phyloP scores from a whole-genome alignment of 768 basidiomycete genomes.

The Termitomyces bulborhizus region DNA sequence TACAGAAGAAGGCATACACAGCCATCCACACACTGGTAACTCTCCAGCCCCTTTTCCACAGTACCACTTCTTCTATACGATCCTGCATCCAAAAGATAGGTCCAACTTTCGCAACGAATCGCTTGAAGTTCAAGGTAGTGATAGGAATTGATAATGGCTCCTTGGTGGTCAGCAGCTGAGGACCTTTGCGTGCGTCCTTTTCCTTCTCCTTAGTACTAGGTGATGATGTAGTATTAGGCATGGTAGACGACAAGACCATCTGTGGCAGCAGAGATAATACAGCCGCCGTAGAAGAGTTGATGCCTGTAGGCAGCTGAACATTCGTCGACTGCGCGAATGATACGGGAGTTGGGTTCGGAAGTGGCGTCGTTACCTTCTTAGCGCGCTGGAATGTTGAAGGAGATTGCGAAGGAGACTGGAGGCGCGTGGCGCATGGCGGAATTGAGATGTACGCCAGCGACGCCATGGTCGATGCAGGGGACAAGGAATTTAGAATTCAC shows the following conservation, averaged over 20 bases:
- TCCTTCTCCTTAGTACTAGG: constrained; percentile 12
- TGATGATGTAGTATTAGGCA: constrained; percentile 13
- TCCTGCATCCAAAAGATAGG: constrained; percentile 91
- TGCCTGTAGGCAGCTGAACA: constrained; percentile 16
- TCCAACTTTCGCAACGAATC: constrained; percentile 71
- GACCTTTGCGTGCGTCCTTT: constrained; percentile 13
- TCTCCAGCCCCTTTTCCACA: constrained; percentile 77
- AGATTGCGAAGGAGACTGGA: constrained; percentile 14
- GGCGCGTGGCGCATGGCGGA: constrained; percentile 35
- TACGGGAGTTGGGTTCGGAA: constrained; percentile 18
- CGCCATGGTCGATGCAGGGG: constrained; percentile 25
- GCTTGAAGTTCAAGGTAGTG: constrained; percentile 72
- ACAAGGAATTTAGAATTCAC: background rate
- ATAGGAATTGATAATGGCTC: constrained; percentile 75
- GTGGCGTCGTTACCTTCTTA: constrained; percentile 32
- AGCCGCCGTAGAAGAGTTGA: constrained; percentile 18
- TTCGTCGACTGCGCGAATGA: constrained; percentile 5
- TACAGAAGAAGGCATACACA: constrained; percentile 75
- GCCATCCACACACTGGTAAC: constrained; percentile 72
- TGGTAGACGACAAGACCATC: constrained; percentile 27
- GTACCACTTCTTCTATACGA: constrained; percentile 74
- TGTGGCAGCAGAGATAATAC: constrained; percentile 33
- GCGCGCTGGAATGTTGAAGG: constrained; percentile 27
- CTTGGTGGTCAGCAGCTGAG: constrained; percentile 42
- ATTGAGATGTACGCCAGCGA: constrained; percentile 44